Base-by-base conservation (phyloP, 805 yeast species). In the Myxozyma geophila region DNA sequence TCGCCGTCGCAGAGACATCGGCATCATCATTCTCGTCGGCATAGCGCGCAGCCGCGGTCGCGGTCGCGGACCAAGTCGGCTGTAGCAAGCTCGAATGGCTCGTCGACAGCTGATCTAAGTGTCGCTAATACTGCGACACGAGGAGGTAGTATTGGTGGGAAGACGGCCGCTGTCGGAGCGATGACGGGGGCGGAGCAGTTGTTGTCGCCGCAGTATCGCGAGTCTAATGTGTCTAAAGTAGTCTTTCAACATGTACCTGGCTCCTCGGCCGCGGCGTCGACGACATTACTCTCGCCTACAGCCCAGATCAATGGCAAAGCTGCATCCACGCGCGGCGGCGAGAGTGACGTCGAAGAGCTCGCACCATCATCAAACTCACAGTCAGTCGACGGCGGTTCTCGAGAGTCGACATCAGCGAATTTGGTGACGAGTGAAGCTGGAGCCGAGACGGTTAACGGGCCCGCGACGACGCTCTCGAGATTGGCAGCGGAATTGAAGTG, bases 401-500 rank as follows among this genome's bases (percentile, higher is more conserved):
- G 28, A 28, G 28, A 2, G 47, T 43, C 40, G 28, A 28, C 52
- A 17, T n/a, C 52, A 19, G 21, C 52, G 28, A 28, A 19, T 9
- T 3, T 46, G 13, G 6, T 35, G 9, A 19, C 50, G 13, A 15
- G 21, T 9, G 28, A 1, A 15, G 50, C 12, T 43, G 47, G 10
- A 8, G 10, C 47, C 7, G 17, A n/a, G 2, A 19, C 47, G n/a
- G 21, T 19, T 15, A 19, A 43, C 19, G 28, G 5, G 2, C 28
- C 28, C 5, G 28, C 28, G 28, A 28, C 28, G 5, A 28, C 28
- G 28, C 28, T 54, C n/a, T 21, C 58, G 19, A 35, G 43, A 2
- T 23, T 64, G 35, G 61, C 58, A 33, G 44, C 33, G n/a, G 67
- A 60, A 23, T 40, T 64, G 28, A 33, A 35, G 21, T 40, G 49